Conservation (phyloP, 257 asterid genomes). For the Nicotiana knightiana region DNA sequence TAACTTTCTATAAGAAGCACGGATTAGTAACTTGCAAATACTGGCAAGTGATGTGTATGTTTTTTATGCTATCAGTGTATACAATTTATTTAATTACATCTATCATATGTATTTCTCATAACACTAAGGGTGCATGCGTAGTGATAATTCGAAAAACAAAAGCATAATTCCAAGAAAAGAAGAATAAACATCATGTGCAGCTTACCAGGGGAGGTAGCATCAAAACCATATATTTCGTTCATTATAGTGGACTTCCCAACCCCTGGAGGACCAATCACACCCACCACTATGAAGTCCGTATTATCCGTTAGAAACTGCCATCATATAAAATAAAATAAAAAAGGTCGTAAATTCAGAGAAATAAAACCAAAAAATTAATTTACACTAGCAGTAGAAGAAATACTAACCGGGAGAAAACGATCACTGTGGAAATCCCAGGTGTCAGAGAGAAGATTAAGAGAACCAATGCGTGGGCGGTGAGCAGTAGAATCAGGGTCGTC, state of each 20-base stretch:
- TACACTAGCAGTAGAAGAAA: neutral
- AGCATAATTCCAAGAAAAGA: too few species aligned
- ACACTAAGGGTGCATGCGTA: too few species aligned
- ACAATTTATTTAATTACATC: too few species aligned
- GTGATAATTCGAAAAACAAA: too few species aligned
- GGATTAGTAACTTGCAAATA: neutral
- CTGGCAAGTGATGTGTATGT: neutral
- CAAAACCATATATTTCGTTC: constrained; percentile 93
- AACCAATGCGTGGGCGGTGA: constrained; percentile 76
- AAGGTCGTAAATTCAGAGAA: neutral
- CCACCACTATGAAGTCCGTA: constrained; percentile 87
- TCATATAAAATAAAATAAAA: neutral
- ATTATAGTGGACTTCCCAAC: constrained; percentile 85
- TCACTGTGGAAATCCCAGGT: constrained; percentile 81
- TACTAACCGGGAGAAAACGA: constrained; percentile 66
- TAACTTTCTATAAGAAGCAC: neutral
- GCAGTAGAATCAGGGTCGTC: constrained; percentile 65
- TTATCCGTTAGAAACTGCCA: constrained; percentile 91
- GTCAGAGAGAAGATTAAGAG: constrained; percentile 81
- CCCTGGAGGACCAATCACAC: constrained; percentile 89
- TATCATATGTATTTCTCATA: too few species aligned
- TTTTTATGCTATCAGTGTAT: too few species aligned
- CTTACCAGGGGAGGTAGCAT: constrained; percentile 72
- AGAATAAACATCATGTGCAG: too few species aligned
- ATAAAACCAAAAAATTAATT: neutral